A percentile compares a stretch with the other conserved stretches of the same genome.
Evolutionary conservation across 352 stramenopile species (phyloP).

Genomic region (Globisporangium camurandrum): DNA sequence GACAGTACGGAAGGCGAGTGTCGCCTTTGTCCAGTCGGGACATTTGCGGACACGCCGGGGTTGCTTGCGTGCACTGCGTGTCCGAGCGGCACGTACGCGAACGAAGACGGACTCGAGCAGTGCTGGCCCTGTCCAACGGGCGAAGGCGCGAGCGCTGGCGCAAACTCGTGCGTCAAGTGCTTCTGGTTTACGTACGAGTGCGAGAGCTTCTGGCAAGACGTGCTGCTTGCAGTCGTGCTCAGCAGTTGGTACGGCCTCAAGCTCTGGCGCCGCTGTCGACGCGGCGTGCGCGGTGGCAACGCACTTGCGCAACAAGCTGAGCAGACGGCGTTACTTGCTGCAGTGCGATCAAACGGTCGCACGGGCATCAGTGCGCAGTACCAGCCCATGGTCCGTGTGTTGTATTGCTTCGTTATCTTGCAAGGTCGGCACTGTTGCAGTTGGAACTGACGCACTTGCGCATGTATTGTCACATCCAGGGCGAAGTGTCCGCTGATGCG

Average conservation of each 20-base stretch:
- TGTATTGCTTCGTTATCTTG: too few species aligned
- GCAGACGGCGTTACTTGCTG: constrained; percentile 31
- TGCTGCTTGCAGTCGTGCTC: constrained; percentile 23
- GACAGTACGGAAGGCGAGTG: constrained; percentile 12
- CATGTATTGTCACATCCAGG: too few species aligned
- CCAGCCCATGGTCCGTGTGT: constrained; percentile 33
- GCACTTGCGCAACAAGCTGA: constrained; percentile 25
- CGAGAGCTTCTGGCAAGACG: constrained; percentile 47
- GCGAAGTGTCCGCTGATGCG: too few species aligned
- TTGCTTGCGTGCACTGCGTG: constrained; percentile 28
- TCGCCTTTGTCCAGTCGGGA: constrained; percentile 26
- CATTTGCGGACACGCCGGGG: constrained; percentile 20
- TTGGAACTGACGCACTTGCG: too few species aligned
- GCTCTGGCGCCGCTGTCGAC: constrained; percentile 24
- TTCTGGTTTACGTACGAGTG: constrained; percentile 44
- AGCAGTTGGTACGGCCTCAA: constrained; percentile 11
- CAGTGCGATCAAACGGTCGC: constrained; percentile 41
- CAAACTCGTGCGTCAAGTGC: constrained; percentile 34
- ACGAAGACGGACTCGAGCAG: constrained; percentile 22
- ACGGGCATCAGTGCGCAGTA: constrained; percentile 23
- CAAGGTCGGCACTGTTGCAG: too few species aligned
- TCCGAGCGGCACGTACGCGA: constrained; percentile 26
- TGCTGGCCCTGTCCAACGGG: constrained; percentile 34
- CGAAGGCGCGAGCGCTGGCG: constrained; percentile 22
- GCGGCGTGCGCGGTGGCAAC: constrained; percentile 19